These are phyloP conservation scores for Backusella tuberculispora DNA, from an alignment of 192 early-diverging fungal species.

Conservation along the genomic window DNA sequence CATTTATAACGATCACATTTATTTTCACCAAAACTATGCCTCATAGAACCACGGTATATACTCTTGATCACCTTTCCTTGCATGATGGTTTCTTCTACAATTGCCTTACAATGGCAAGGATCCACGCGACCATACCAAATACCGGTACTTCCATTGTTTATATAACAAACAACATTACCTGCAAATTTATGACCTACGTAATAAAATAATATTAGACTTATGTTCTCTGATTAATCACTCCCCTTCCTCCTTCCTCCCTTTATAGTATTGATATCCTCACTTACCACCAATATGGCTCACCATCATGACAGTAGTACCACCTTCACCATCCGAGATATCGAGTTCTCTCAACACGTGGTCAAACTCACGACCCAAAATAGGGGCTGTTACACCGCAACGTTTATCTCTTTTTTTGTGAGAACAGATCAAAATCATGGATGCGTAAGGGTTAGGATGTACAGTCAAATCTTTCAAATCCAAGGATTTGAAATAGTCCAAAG, in stretches of 20 bases:
- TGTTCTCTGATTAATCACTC: not conserved
- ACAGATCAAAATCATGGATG: conserved; percentile 55
- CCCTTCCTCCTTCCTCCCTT: not conserved
- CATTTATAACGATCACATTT: conserved; percentile 11
- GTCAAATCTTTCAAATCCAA: not conserved
- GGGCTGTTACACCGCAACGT: conserved; percentile 55
- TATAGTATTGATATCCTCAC: not conserved
- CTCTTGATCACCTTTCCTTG: conserved; percentile 53
- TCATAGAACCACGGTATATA: conserved; percentile 58
- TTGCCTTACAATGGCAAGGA: conserved; percentile 51
- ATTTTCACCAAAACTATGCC: conserved; percentile 46
- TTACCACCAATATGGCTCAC: conserved; percentile 60
- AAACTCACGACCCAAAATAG: conserved; percentile 56
- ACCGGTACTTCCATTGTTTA: conserved; percentile 46
- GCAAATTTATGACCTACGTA: conserved; percentile 59
- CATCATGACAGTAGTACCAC: conserved; percentile 46
- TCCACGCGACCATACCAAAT: conserved; percentile 63
- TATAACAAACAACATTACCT: conserved; percentile 60
- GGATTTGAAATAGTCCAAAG: not conserved
- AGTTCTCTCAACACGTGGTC: conserved; percentile 44
- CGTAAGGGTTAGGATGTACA: conserved; percentile 41
- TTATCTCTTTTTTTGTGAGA: conserved; percentile 60
- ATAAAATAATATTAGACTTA: not conserved
- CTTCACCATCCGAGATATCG: conserved; percentile 50
- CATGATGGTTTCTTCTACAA: conserved; percentile 54